A percentile compares a stretch with the other conserved stretches of the same genome.
Conservation (phyloP, 495 filamentous ascomycete genomes). For the Penicillium taxi region DNA sequence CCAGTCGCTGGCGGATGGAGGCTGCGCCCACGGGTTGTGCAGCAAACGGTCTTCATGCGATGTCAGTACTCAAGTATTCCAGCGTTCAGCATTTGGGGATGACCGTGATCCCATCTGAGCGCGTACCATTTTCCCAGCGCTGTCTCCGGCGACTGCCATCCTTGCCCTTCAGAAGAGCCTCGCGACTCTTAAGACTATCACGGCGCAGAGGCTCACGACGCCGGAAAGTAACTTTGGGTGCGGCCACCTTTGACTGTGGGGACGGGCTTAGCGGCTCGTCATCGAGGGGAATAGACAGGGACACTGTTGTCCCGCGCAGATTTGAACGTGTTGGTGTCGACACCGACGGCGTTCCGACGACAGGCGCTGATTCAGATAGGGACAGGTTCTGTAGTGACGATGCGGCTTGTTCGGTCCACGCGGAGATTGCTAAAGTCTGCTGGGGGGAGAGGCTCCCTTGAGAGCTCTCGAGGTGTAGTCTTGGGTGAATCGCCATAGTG, state of each 20-base stretch:
- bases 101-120: background rate
- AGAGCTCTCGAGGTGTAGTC: constrained; percentile 18
- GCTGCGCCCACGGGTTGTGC: constrained; percentile 75
- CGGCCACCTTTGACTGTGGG: constrained; percentile 17
- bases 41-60: constrained; percentile 64
- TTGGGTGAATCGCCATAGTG: constrained; percentile 39
- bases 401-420: constrained; percentile 46
- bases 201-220: constrained; percentile 45
- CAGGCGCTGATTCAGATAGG: constrained; percentile 25
- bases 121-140: constrained; percentile 91
- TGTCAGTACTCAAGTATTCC: background rate
- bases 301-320: constrained; percentile 33
- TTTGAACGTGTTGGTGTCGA: constrained; percentile 20
- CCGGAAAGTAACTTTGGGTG: constrained; percentile 30
- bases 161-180: constrained; percentile 80
- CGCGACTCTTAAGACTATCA: constrained; percentile 60
- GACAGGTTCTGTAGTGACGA: constrained; percentile 36
- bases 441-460: constrained; percentile 33
- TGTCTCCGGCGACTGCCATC: constrained; percentile 83
- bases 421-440: constrained; percentile 41
- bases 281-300: constrained; percentile 46
- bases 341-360: constrained; percentile 8
- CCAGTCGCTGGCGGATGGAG: constrained; percentile 77
- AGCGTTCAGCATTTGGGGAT: constrained; percentile 2
- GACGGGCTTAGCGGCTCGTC: constrained; percentile 24